These are phyloP conservation scores for Echeveria elegans DNA, from an alignment of 164 flowering plant genomes.

Conservation along the genomic window DNA sequence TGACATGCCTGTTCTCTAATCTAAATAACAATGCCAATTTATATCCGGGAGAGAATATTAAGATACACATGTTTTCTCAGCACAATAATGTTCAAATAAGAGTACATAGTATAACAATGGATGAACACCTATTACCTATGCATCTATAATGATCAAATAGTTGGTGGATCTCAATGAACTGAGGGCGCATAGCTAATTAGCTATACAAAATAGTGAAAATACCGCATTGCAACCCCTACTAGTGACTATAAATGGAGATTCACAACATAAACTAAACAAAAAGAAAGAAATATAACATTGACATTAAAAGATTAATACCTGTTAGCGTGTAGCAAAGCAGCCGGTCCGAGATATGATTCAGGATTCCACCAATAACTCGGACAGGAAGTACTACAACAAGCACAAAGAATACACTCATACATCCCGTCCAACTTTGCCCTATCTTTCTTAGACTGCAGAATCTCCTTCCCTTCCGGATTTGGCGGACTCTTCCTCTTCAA, in stretches of 20 bases:
- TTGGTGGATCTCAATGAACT: too few species aligned
- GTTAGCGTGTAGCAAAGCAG: constrained; percentile 93
- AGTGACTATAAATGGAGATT: not conserved
- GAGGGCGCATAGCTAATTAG: too few species aligned
- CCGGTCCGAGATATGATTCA: constrained; percentile 90
- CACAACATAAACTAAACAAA: not conserved
- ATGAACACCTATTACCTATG: too few species aligned
- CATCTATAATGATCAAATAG: too few species aligned
- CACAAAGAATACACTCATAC: constrained; percentile 96
- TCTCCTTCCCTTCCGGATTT: constrained; percentile 59
- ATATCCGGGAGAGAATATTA: too few species aligned
- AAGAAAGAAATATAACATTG: not conserved
- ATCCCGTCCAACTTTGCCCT: constrained; percentile 92
- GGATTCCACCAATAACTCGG: constrained; percentile 99
- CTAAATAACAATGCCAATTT: too few species aligned
- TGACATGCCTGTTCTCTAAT: too few species aligned
- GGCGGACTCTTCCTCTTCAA: constrained; percentile 76
- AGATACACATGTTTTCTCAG: too few species aligned
- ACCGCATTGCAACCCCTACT: too few species aligned
- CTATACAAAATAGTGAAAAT: too few species aligned
- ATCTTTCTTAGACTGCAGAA: constrained; percentile 76
- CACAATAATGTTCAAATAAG: too few species aligned
- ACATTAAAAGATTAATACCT: constrained; percentile 29
- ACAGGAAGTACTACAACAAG: constrained; percentile 94
- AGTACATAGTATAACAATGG: too few species aligned